Evolutionary conservation across 1,284 basidiomycete species (phyloP).

Genomic region (Tylopilus sp.): DNA sequence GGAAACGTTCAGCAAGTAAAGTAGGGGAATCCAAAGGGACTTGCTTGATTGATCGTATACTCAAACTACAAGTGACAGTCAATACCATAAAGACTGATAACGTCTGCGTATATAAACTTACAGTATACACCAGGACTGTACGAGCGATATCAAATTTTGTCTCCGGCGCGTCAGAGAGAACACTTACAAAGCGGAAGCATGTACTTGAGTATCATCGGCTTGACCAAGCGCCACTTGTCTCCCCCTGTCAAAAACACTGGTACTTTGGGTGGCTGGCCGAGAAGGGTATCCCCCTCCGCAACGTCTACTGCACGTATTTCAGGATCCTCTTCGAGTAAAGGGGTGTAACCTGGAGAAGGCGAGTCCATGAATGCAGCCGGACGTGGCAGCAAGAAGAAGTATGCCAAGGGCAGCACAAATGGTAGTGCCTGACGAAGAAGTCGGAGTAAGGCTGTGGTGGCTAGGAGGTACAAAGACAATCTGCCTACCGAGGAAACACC

Average conservation of each 20-base stretch:
- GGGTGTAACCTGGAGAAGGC: constrained; percentile 47
- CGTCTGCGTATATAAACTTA: constrained; percentile 37
- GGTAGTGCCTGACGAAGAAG: constrained; percentile 60
- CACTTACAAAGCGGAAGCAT: constrained; percentile 77
- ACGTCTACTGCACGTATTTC: constrained; percentile 42
- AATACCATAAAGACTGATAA: neutral
- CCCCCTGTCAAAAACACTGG: constrained; percentile 48
- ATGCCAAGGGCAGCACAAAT: constrained; percentile 68
- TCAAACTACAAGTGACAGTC: constrained; percentile 58
- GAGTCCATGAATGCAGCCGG: constrained; percentile 45
- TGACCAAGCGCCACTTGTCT: constrained; percentile 76
- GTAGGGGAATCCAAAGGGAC: constrained; percentile 16
- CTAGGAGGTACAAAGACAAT: neutral
- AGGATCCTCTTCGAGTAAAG: constrained; percentile 44
- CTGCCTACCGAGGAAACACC: constrained; percentile 68
- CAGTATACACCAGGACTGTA: constrained; percentile 71
- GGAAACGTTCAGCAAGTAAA: neutral
- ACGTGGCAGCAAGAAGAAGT: constrained; percentile 69
- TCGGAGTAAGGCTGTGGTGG: constrained; percentile 1
- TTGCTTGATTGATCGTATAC: constrained; percentile 86
- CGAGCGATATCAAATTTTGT: constrained; percentile 6
- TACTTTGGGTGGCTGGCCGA: constrained; percentile 30
- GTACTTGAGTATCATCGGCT: constrained; percentile 69
- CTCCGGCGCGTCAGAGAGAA: neutral
- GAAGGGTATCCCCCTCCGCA: constrained; percentile 28